phyloP scores from a whole-genome alignment of 140 eudicot genomes.

The Stevia rebaudiana region DNA sequence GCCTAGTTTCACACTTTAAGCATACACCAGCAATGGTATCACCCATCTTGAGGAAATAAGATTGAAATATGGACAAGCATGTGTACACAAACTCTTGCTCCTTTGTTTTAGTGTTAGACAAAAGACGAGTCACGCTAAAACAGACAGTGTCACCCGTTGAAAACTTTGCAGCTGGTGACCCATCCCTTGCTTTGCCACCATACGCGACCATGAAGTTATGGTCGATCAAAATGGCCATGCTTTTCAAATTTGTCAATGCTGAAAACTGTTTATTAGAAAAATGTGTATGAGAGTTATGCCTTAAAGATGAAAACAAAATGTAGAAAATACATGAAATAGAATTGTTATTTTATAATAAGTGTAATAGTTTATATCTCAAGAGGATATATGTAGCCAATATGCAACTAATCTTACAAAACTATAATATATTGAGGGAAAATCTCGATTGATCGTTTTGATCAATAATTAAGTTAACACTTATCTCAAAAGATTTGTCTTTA shows the following conservation, averaged over 20 bases:
- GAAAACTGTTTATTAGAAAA: constrained; percentile 32
- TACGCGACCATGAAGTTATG: constrained; percentile 47
- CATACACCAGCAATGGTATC: constrained; percentile 55
- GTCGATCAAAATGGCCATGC: constrained; percentile 50
- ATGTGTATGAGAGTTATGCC: background rate
- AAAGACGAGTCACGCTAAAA: constrained; percentile 29
- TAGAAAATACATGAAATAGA: no score
- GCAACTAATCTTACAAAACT: no score
- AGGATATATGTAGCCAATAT: no score
- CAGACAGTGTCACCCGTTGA: constrained; percentile 56
- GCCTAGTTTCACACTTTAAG: constrained; percentile 36
- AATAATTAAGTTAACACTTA: no score
- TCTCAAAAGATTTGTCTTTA: no score
- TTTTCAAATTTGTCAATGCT: constrained; percentile 33
- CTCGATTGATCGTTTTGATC: no score
- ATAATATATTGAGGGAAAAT: no score
- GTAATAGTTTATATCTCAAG: no score
- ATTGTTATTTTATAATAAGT: no score
- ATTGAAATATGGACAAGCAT: constrained; percentile 48
- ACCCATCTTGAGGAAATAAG: constrained; percentile 42
- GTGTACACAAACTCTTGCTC: constrained; percentile 36
- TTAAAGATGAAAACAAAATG: background rate
- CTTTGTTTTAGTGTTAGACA: constrained; percentile 14
- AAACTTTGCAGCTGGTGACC: constrained; percentile 53
- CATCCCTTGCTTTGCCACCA: constrained; percentile 55